phyloP scores from a whole-genome alignment of 148 eudicot species.

The Oxyria digyna region DNA sequence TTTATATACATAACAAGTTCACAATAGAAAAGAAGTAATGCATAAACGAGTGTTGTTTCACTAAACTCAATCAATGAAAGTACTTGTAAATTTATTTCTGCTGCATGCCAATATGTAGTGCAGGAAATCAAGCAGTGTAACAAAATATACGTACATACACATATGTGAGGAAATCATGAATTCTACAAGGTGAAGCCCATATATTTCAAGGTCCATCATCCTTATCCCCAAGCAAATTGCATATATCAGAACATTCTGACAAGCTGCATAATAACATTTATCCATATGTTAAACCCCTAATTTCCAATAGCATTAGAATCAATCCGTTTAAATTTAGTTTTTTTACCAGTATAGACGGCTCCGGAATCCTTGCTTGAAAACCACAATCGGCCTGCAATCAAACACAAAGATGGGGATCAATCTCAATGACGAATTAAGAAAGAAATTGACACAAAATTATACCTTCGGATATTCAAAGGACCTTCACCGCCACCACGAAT shows the following conservation, averaged over 20 bases:
- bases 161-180: background rate
- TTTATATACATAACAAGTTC: background rate
- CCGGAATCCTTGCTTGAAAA: constrained; percentile 70
- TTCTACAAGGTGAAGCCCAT: background rate
- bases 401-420: background rate
- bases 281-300: background rate
- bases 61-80: background rate
- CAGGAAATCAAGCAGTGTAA: background rate
- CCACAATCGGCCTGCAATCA: constrained; percentile 53
- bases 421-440: background rate
- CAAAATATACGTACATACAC: constrained; percentile 4
- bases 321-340: constrained; percentile 4
- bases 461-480: constrained; percentile 42
- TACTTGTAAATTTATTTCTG: background rate
- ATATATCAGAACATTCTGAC: constrained; percentile 83
- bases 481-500: constrained; percentile 87
- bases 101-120: background rate
- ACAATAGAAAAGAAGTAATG: background rate
- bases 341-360: constrained; percentile 63
- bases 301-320: no score
- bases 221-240: constrained; percentile 67
- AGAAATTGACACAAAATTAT: background rate
- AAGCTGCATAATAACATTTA: constrained; percentile 16
- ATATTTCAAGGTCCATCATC: constrained; percentile 44
- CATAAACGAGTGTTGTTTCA: background rate